These are phyloP conservation scores for Hypoxylon crocopeplum DNA, from an alignment of 495 filamentous ascomycete species.

Conservation along the genomic window DNA sequence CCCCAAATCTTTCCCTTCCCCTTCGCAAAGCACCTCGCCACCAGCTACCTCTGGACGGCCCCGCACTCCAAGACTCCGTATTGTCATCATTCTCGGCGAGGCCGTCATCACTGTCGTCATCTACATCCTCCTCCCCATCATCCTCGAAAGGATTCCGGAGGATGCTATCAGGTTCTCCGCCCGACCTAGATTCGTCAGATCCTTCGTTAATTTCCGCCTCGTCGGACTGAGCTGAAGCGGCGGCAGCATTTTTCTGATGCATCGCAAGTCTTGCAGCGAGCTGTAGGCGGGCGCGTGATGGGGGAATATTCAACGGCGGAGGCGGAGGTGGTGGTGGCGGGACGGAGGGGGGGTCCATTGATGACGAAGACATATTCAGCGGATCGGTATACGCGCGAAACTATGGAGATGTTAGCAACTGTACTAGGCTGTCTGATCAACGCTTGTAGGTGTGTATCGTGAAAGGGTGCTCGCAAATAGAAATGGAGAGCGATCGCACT, in stretches of 20 bases:
- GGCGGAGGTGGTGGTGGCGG: conserved; percentile 63
- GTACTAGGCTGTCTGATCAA: neutral
- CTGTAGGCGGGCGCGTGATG: conserved; percentile 85
- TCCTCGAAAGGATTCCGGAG: conserved; percentile 58
- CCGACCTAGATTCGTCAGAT: conserved; percentile 33
- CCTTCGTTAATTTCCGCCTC: conserved; percentile 38
- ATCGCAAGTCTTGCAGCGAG: conserved; percentile 82
- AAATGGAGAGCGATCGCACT: neutral
- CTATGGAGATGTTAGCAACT: conserved; percentile 39
- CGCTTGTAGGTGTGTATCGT: neutral
- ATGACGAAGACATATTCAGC: conserved; percentile 47
- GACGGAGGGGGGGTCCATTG: conserved; percentile 57
- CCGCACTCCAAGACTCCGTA: conserved; percentile 39
- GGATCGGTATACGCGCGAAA: conserved; percentile 60
- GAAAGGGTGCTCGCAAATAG: neutral
- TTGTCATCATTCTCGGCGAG: conserved; percentile 46
- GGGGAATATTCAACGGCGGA: conserved; percentile 76
- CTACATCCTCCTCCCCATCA: conserved; percentile 53
- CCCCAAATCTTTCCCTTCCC: conserved; percentile 49
- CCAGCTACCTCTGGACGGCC: conserved; percentile 50
- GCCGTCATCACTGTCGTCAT: conserved; percentile 54
- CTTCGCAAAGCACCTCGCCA: conserved; percentile 52
- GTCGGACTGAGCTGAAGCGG: conserved; percentile 43
- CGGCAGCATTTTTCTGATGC: conserved; percentile 69
- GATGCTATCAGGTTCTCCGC: conserved; percentile 27